A percentile compares a stretch with the other conserved stretches of the same genome.
These are phyloP conservation scores for Agastache rugosa DNA, from an alignment of 257 asterid genomes.

Conservation along the genomic window DNA sequence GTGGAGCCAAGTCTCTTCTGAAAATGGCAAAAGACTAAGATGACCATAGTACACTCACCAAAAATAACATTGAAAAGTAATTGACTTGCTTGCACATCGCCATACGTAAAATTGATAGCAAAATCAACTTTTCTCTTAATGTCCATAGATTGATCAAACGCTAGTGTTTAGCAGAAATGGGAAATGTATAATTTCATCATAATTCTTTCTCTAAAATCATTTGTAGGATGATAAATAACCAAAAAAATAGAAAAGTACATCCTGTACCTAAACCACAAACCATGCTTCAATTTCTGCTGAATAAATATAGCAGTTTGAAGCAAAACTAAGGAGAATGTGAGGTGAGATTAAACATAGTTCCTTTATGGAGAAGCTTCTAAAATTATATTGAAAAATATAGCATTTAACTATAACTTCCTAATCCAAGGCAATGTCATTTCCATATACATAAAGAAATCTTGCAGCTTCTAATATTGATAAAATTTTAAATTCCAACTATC, in stretches of 20 bases:
- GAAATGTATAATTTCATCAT: not conserved
- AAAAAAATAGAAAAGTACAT: not conserved
- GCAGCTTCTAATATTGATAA: conserved; percentile 26
- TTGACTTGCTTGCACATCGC: conserved; percentile 23
- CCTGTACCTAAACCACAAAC: not conserved
- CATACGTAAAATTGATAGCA: conserved; percentile 14
- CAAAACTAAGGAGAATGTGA: conserved; percentile 24
- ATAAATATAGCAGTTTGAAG: conserved; percentile 18
- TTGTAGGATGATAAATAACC: conserved; percentile 1
- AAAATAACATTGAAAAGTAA: conserved; percentile 21
- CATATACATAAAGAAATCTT: not conserved
- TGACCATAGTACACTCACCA: conserved; percentile 15
- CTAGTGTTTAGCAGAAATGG: not conserved
- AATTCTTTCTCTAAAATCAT: conserved; percentile 15
- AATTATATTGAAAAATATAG: not conserved
- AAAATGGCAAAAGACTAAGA: conserved; percentile 40
- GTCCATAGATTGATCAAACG: conserved; percentile 25
- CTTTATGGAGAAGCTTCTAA: not conserved
- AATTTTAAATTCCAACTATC: conserved; percentile 19
- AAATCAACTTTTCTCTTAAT: not conserved
- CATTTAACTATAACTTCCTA: conserved; percentile 14
- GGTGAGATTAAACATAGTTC: conserved; percentile 4
- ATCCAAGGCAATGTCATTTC: not conserved
- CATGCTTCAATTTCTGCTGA: conserved; percentile 7
- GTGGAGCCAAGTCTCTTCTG: conserved; percentile 97